Percentiles rank a stretch among this genome's conserved stretches.
Evolutionary conservation across 176 grass and related monocot species (phyloP).

Genomic region (Cenchrus purpureus): DNA sequence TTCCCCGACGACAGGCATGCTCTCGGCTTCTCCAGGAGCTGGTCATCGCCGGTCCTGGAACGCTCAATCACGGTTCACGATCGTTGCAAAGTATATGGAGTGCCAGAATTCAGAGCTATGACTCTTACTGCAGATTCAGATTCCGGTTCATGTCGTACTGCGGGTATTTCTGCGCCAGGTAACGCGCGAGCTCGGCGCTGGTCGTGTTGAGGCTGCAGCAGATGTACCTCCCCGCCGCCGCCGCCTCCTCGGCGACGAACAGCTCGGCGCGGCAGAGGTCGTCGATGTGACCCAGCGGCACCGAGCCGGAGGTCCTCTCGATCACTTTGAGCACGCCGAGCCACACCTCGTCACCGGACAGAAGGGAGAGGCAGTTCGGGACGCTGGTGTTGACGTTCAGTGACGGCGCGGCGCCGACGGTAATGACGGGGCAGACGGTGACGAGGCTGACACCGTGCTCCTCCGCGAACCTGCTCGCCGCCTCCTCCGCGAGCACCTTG

Average conservation of each 20-base stretch:
- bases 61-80: no score
- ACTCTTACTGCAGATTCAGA: no score
- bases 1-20: constrained; percentile 54
- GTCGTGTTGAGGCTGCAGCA: constrained; percentile 57
- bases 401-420: constrained; percentile 8
- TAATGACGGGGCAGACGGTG: background rate
- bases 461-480: constrained; percentile 44
- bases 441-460: constrained; percentile 54
- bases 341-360: constrained; percentile 47
- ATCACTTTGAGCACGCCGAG: constrained; percentile 16
- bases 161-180: constrained; percentile 51
- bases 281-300: constrained; percentile 45
- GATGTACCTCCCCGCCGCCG: constrained; percentile 53
- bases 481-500: constrained; percentile 65
- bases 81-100: no score
- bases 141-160: constrained; percentile 48
- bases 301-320: background rate
- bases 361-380: constrained; percentile 37
- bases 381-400: background rate
- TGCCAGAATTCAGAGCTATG: no score
- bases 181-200: constrained; percentile 28
- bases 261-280: constrained; percentile 72
- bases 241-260: constrained; percentile 46
- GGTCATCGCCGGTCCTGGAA: constrained; percentile 16
- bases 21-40: constrained; percentile 49